These are phyloP conservation scores for Leavenworthia alabamica DNA, from an alignment of 345 rosid genomes.

Conservation along the genomic window DNA sequence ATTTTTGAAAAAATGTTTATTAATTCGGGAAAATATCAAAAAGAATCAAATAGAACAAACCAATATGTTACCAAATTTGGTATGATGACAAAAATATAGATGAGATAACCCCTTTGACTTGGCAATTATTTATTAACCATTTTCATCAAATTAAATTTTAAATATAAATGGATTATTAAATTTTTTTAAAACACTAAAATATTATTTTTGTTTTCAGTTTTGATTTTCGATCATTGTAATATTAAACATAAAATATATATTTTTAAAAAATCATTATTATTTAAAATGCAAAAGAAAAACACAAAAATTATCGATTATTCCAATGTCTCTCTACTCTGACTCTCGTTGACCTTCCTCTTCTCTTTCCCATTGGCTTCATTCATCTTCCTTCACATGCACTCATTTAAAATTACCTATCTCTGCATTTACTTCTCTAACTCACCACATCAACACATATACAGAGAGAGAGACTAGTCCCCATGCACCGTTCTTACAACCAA, in stretches of 20 bases:
- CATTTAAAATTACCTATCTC: conserved; percentile 4
- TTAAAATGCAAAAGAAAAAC: background rate
- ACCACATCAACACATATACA: background rate
- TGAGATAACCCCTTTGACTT: conserved; percentile 9
- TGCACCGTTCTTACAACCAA: conserved; percentile 27
- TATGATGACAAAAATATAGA: conserved; percentile 24
- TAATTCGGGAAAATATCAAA: conserved; percentile 21
- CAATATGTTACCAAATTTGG: conserved; percentile 17
- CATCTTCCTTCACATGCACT: conserved; percentile 3
- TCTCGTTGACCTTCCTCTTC: conserved; percentile 21
- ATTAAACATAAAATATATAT: background rate
- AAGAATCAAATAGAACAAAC: conserved; percentile 17
- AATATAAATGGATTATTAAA: background rate
- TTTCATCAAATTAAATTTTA: background rate
- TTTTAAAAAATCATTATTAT: background rate
- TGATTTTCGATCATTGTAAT: no score
- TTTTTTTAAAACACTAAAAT: background rate
- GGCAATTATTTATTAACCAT: background rate
- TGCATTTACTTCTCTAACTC: conserved; percentile 21
- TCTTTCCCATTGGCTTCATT: conserved; percentile 15
- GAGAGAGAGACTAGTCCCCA: conserved; percentile 6
- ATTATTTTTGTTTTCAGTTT: no score
- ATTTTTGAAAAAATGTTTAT: no score
- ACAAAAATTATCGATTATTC: background rate
- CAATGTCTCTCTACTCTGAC: conserved; percentile 22